Base-by-base conservation (phyloP, 2,329 filamentous ascomycete species). In the Colletotrichum scovillei region DNA sequence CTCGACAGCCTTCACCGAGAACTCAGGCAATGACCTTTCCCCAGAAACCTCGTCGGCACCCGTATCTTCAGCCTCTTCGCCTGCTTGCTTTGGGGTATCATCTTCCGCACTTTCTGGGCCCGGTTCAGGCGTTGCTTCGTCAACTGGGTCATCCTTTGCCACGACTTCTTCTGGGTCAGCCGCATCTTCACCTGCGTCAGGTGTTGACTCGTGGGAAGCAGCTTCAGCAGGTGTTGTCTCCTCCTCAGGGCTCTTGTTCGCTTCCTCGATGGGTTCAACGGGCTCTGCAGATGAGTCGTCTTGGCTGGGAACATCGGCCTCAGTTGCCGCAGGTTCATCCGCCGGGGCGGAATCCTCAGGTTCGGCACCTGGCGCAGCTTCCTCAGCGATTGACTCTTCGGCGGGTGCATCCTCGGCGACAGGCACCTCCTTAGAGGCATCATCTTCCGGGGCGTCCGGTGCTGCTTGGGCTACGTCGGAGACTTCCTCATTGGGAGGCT, bases 21-120 rank as follows among this genome's bases (percentile, higher is more conserved):
- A 19, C 52, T 60, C 72, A 7, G 60, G 59, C 9, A 58, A 24
- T 3, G 59, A 30, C 4, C 24, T 42, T 14, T 74, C 72, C 28
- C 32, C 14, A 2, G 12, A 19, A 5, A 19, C 49, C 24, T 73
- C 59, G 16, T 73, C 24, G 2, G 24, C 42, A 22, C 3, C 55
- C 16, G 24, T 5, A 3, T 49, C 53, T 14, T 14, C 8, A 35
- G 52, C 12, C 63, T 58, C 16, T 7, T 30, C 67, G 8, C 14
- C 28, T n/a, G 56, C 63, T 49, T 11, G 22, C 28, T 60, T 67
- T 14, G 32, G 63, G 22, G 58, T 62, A 60, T 58, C 58, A 38
- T 56, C 55, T 5, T 63, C 53, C 38, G 76, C 75, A 57, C 77
- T 74, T 35, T 73, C 75, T 3, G n/a, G 42, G 52, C 49, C 52